A percentile compares a stretch with the other conserved stretches of the same genome.
Conservation (phyloP, 2,329 filamentous ascomycete genomes). For the Pseudonectria buxi region DNA sequence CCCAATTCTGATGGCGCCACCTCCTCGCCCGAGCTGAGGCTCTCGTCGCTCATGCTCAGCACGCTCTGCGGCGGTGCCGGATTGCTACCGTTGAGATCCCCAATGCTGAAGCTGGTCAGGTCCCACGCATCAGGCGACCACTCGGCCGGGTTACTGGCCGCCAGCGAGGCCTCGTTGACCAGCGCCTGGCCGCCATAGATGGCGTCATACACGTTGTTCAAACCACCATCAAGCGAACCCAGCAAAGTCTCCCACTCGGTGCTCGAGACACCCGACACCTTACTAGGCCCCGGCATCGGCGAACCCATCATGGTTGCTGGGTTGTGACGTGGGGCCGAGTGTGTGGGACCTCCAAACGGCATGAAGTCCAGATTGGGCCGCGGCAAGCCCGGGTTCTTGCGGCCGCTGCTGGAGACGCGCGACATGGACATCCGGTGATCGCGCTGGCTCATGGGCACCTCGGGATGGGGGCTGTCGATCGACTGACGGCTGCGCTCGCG, state of each 20-base stretch:
- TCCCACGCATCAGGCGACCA: constrained; percentile 57
- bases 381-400: constrained; percentile 12
- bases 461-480: constrained; percentile 37
- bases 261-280: constrained; percentile 45
- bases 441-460: constrained; percentile 29
- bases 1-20: constrained; percentile 39
- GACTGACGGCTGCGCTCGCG: constrained; percentile 40
- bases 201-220: constrained; percentile 77
- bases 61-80: constrained; percentile 44
- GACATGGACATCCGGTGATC: constrained; percentile 44
- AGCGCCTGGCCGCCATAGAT: constrained; percentile 64
- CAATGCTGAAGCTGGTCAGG: constrained; percentile 42
- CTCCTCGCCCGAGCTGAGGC: constrained; percentile 50
- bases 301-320: constrained; percentile 25
- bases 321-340: constrained; percentile 24
- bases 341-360: constrained; percentile 39
- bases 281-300: constrained; percentile 13
- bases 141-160: constrained; percentile 32
- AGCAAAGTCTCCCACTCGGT: constrained; percentile 79
- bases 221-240: constrained; percentile 70
- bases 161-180: constrained; percentile 38
- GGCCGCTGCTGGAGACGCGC: constrained; percentile 30
- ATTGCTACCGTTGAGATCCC: constrained; percentile 36
- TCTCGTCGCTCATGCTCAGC: constrained; percentile 51
- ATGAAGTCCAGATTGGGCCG: constrained; percentile 53